Base-by-base conservation (phyloP, 108 stramenopile species). In the Nitzschia putrida region DNA sequence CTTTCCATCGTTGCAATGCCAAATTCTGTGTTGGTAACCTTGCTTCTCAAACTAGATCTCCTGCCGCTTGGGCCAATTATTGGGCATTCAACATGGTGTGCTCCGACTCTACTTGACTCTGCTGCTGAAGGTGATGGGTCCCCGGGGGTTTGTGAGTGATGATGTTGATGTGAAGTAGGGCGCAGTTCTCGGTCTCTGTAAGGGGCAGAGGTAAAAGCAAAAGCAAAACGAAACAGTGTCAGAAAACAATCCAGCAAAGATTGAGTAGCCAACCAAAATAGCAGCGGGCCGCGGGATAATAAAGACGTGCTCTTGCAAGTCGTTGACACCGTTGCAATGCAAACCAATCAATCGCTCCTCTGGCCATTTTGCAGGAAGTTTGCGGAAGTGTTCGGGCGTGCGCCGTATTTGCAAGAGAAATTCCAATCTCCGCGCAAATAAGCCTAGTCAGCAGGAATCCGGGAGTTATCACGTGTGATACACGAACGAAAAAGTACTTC, bases 1-100 rank as follows among this genome's bases (percentile, higher is more conserved):
- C 80, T 69, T 64, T 91, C 89, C 92, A 91, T 94, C 37, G 14
- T 74, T 14, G 23, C 47, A 3, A 16, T 49, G 47, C 18, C 18
- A 16, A 20, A 50, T 18, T 1, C 20, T 9, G 14, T 44, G 20
- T 45, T 57, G 14, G 18, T 61, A 57, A 7, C 44, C 13, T 11
- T 58, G 21, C 18, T 22, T 71, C 38, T 49, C 39, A n/a, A 29
- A 39, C 18, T 60, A 29, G 20, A 38, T 53, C 34, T 64, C 41
- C 12, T 53, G 59, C 74, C 66, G 50, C 66, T 68, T n/a, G 74
- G 74, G 66, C 66, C 24, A 4, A 11, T 68, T 75, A 75, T 51
- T 75, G 25, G 59, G 51, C 44, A 29, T 47, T 53, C 14, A 43
- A 68, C 74, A 75, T 75, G 10, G 0, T 66, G 37, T 56, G 38